Base-by-base conservation (phyloP, 257 asterid genomes). In the Solanum appendiculatum region DNA sequence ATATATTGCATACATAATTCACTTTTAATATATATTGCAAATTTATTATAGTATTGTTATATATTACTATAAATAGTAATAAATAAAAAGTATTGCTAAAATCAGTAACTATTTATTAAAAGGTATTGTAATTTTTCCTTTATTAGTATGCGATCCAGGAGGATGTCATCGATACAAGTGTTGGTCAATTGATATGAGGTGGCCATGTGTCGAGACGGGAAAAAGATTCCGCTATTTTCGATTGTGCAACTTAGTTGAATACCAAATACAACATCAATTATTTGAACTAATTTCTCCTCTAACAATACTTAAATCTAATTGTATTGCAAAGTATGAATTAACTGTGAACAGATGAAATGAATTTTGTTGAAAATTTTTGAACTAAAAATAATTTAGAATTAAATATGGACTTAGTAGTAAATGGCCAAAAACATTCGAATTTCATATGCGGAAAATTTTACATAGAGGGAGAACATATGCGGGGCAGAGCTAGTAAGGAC, bases 171-270 rank as follows among this genome's bases (percentile, higher is more conserved):
- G 42, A 70, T 42, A 83, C 69, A 72, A 20, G 48, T 13, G 33
- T 87, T 82, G 87, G 51, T 58, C 58, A 63, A 33, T 12, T 9
- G 64, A 20, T 56, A 20, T 7, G 10, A 12, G 6, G 56, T 64
- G 90, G 40, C 85, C 87, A 46, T 7, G 8, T 78, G 63, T 78
- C 27, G 34, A 25, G n/a, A n/a, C n/a, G n/a, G n/a, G n/a, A n/a
- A n/a, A n/a, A n/a, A n/a, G 63, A 60, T 34, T 82, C 60, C 73
- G 18, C 36, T 44, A 33, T 40, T 31, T 46, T 80, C 20, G 82
- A 86, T 63, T 51, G 68, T 89, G 88, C 86, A 21, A 83, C 34
- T 86, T 86, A 84, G 91, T n/a, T 85, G 88, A 86, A 82, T 44
- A 60, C 81, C 89, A 89, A 75, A 25, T 25, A n/a, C 40, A 78